Evolutionary conservation across 2,329 filamentous ascomycete genomes (phyloP).

Genomic region (Xylariaceae sp.): DNA sequence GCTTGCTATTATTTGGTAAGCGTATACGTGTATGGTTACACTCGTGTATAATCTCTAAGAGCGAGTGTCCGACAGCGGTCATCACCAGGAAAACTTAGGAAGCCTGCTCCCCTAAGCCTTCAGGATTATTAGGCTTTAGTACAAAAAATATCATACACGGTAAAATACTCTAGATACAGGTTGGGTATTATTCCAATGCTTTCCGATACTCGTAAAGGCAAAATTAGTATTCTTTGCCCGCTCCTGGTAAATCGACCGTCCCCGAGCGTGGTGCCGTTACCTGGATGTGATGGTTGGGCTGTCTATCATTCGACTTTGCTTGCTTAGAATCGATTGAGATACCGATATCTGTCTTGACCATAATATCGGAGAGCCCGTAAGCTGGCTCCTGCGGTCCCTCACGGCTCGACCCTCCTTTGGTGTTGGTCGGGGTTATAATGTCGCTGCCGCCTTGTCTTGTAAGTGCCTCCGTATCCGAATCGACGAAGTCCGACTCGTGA

Average conservation of each 20-base stretch:
- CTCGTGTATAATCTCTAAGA: too few relatives aligned
- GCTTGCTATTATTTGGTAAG: neutral
- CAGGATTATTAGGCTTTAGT: too few relatives aligned
- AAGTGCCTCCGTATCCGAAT: conserved; percentile 32
- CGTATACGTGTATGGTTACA: too few relatives aligned
- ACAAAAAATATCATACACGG: too few relatives aligned
- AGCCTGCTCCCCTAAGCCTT: too few relatives aligned
- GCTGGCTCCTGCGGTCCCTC: conserved; percentile 18
- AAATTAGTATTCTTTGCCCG: conserved; percentile 17
- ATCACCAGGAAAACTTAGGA: too few relatives aligned
- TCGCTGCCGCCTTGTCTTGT: conserved; percentile 20
- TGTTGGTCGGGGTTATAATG: conserved; percentile 16
- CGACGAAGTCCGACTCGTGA: conserved; percentile 23
- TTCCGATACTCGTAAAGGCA: neutral
- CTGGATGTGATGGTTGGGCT: conserved; percentile 24
- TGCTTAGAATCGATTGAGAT: conserved; percentile 29
- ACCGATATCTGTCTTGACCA: conserved; percentile 32
- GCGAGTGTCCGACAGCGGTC: too few relatives aligned
- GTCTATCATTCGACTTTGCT: conserved; percentile 12
- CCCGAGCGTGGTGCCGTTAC: conserved; percentile 23
- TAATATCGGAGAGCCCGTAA: conserved; percentile 26
- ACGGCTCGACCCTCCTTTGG: conserved; percentile 4
- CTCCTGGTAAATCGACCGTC: conserved; percentile 24
- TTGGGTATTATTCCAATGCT: conserved; percentile 1
- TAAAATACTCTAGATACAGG: neutral